Conservation (phyloP, 371 early-diverging fungal species). For the Apophysomyces variabilis region DNA sequence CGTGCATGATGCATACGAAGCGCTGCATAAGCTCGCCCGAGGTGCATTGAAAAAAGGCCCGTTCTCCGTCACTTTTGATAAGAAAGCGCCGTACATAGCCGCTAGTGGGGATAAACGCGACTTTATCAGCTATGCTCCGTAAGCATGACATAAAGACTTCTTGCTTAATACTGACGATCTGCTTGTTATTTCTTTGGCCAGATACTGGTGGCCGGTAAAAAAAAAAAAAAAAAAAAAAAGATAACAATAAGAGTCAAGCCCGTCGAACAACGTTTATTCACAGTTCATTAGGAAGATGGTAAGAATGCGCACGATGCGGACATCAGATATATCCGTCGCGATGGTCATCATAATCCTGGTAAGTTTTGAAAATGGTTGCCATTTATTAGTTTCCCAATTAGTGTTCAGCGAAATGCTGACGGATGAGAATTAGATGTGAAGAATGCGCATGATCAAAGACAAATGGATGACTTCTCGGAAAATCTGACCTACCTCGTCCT, state of each 20-base stretch:
- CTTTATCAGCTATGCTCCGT: constrained; percentile 53
- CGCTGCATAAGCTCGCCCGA: constrained; percentile 34
- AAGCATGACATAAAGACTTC: constrained; percentile 11
- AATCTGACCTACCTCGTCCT: constrained; percentile 34
- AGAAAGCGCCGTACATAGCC: constrained; percentile 35
- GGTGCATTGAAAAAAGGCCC: constrained; percentile 41
- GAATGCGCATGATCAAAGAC: constrained; percentile 36
- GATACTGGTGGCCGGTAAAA: constrained; percentile 53
- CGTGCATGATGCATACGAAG: constrained; percentile 14
- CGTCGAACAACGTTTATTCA: not conserved
- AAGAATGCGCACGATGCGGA: constrained; percentile 11
- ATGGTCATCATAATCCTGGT: constrained; percentile 52
- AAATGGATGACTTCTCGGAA: constrained; percentile 44
- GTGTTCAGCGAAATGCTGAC: not conserved
- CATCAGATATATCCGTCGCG: constrained; percentile 36
- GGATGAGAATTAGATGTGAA: constrained; percentile 26
- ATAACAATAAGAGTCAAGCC: no score
- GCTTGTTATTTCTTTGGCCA: not conserved
- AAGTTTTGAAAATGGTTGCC: not conserved
- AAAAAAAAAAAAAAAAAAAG: no score
- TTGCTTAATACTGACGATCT: no score
- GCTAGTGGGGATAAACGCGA: constrained; percentile 41
- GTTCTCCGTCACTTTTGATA: constrained; percentile 34
- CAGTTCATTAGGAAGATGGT: not conserved
- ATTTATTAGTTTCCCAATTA: not conserved